Percentiles rank a stretch among this genome's conserved stretches.
phyloP scores from a whole-genome alignment of 495 filamentous ascomycete species.

The Lepraria neglecta region DNA sequence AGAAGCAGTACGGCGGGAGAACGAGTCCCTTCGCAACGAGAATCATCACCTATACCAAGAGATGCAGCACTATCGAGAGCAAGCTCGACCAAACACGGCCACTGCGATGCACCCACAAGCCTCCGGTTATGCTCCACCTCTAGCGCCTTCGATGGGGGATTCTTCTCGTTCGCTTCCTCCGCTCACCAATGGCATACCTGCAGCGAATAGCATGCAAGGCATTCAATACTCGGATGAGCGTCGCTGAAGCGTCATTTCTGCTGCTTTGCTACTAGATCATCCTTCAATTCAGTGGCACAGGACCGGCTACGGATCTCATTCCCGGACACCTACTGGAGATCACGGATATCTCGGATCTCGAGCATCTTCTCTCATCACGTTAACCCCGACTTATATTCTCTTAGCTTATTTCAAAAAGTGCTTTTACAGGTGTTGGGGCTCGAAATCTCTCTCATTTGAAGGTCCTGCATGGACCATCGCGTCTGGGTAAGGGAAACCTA shows the following conservation, averaged over 20 bases:
- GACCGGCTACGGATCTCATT: neutral
- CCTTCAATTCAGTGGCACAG: neutral
- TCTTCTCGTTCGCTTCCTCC: constrained; percentile 49
- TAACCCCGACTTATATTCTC: constrained; percentile 1
- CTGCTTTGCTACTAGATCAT: neutral
- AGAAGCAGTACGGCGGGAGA: constrained; percentile 44
- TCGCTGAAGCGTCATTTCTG: constrained; percentile 30
- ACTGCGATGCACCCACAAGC: constrained; percentile 38
- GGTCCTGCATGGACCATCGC: constrained; percentile 5
- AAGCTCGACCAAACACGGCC: constrained; percentile 30
- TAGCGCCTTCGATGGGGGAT: constrained; percentile 35
- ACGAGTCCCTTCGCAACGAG: constrained; percentile 47
- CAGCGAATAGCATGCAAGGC: constrained; percentile 48
- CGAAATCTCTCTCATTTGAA: neutral
- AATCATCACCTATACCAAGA: constrained; percentile 45
- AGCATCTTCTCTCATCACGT: neutral
- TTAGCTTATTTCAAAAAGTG: constrained; percentile 22
- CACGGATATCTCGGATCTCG: too few species aligned
- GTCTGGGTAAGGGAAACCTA: constrained; percentile 3
- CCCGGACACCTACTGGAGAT: too few species aligned
- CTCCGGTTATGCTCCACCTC: constrained; percentile 35
- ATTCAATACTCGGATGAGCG: constrained; percentile 51
- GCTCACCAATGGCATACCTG: constrained; percentile 42
- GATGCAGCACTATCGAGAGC: constrained; percentile 24
- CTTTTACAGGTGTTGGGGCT: constrained; percentile 9